Conservation (phyloP, 1,284 basidiomycete species). For the Flammula alnicola region DNA sequence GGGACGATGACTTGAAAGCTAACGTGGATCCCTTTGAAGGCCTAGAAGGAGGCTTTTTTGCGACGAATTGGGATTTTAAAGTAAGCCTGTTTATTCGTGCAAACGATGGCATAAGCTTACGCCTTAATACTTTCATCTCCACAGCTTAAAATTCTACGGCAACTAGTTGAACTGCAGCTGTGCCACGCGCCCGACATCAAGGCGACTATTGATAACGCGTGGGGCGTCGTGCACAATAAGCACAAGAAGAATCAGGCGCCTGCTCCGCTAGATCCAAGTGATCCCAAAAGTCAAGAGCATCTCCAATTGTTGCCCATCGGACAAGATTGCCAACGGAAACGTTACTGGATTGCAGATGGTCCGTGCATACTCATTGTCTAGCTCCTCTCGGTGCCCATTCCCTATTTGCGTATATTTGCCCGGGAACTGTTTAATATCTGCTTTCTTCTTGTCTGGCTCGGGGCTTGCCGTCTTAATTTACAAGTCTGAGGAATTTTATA, state of each 20-base stretch:
- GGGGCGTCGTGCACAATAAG: constrained; percentile 81
- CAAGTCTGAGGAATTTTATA: constrained; percentile 20
- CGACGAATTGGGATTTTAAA: constrained; percentile 77
- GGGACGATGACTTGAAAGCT: constrained; percentile 65
- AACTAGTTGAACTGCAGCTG: constrained; percentile 80
- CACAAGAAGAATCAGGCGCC: constrained; percentile 75
- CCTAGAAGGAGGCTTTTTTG: constrained; percentile 70
- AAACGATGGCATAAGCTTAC: constrained; percentile 9
- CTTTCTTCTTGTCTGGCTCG: constrained; percentile 37
- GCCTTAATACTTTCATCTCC: constrained; percentile 18
- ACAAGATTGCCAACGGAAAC: constrained; percentile 71
- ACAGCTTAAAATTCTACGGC: constrained; percentile 77
- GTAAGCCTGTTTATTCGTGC: constrained; percentile 44
- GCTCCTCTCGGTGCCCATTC: constrained; percentile 39
- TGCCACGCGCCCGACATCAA: constrained; percentile 69
- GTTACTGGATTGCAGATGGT: constrained; percentile 85
- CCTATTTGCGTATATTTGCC: constrained; percentile 77
- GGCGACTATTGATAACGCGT: constrained; percentile 75
- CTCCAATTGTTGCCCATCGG: constrained; percentile 71
- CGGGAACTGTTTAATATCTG: constrained; percentile 41
- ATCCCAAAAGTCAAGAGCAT: constrained; percentile 64
- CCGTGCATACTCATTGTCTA: constrained; percentile 55
- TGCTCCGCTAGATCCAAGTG: constrained; percentile 54
- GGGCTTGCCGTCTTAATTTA: constrained; percentile 35
- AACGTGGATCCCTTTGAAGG: constrained; percentile 75